These are phyloP conservation scores for Eutypella sp. DNA, from an alignment of 2,329 filamentous ascomycete species.

Conservation along the genomic window DNA sequence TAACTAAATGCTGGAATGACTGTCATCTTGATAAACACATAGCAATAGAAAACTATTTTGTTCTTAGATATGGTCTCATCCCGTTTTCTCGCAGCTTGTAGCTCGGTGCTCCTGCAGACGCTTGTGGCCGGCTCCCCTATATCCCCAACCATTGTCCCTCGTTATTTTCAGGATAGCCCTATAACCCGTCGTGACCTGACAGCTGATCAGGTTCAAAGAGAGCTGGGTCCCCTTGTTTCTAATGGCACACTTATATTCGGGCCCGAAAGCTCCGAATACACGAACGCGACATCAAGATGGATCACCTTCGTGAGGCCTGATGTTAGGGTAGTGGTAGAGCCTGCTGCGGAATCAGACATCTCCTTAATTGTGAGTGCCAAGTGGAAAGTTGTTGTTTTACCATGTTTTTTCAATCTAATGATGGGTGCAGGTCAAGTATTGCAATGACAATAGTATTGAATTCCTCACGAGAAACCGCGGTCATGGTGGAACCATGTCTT, in stretches of 20 bases:
- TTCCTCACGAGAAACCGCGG: conserved; percentile 12
- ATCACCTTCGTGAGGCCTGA: conserved; percentile 2
- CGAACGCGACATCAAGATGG: conserved; percentile 6
- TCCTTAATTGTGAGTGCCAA: conserved; percentile 4
- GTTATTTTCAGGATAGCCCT: neutral
- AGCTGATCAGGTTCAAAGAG: neutral
- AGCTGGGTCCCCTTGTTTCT: neutral
- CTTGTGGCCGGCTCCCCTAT: neutral
- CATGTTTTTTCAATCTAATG: neutral
- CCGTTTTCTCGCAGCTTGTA: neutral
- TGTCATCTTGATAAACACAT: neutral
- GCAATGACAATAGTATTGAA: conserved; percentile 11
- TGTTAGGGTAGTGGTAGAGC: conserved; percentile 5
- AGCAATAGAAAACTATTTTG: neutral
- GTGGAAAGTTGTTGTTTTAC: neutral
- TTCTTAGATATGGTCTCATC: neutral
- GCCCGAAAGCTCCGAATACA: neutral
- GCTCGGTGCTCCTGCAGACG: neutral
- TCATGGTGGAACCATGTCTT: conserved; percentile 10
- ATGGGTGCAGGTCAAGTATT: conserved; percentile 9
- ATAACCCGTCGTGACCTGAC: neutral
- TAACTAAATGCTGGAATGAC: too few species aligned
- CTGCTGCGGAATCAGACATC: conserved; percentile 7
- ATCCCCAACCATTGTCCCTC: neutral
- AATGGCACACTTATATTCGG: neutral